Evolutionary conservation across 1,139 yeast genomes (phyloP).

Genomic region (Hansenula anomala): DNA sequence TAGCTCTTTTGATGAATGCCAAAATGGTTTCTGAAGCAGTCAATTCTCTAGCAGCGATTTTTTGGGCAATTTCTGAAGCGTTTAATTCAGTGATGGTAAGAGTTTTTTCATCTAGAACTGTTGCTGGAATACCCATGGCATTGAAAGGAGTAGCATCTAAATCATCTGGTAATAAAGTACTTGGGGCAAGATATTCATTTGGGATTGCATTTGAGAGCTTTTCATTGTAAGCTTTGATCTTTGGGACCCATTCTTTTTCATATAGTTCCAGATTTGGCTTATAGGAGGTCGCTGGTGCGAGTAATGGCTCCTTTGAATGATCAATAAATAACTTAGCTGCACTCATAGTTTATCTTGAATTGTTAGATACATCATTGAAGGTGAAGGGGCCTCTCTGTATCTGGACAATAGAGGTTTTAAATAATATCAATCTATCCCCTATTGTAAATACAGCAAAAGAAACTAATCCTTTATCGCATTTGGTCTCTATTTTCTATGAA

Average conservation of each 20-base stretch:
- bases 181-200: conserved; percentile 37
- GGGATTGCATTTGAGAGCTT: conserved; percentile 37
- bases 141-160: conserved; percentile 31
- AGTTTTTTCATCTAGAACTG: conserved; percentile 34
- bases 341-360: not conserved
- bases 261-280: conserved; percentile 16
- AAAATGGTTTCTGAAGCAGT: conserved; percentile 26
- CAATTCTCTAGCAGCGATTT: conserved; percentile 29
- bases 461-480: too few species aligned
- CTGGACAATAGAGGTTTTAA: too few species aligned
- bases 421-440: too few species aligned
- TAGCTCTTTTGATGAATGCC: conserved; percentile 37
- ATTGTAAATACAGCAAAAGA: too few species aligned
- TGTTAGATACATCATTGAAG: too few species aligned
- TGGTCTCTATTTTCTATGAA: too few species aligned
- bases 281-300: conserved; percentile 4
- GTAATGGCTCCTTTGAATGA: conserved; percentile 6
- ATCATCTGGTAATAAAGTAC: conserved; percentile 29
- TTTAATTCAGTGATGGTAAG: conserved; percentile 30
- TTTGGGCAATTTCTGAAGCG: conserved; percentile 32
- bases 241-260: conserved; percentile 32
- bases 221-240: conserved; percentile 43
- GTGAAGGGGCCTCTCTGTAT: too few species aligned
- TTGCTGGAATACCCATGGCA: conserved; percentile 32
- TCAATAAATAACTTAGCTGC: not conserved